Evolutionary conservation across 345 rosid genomes (phyloP).

Genomic region (Litchi chinensis): DNA sequence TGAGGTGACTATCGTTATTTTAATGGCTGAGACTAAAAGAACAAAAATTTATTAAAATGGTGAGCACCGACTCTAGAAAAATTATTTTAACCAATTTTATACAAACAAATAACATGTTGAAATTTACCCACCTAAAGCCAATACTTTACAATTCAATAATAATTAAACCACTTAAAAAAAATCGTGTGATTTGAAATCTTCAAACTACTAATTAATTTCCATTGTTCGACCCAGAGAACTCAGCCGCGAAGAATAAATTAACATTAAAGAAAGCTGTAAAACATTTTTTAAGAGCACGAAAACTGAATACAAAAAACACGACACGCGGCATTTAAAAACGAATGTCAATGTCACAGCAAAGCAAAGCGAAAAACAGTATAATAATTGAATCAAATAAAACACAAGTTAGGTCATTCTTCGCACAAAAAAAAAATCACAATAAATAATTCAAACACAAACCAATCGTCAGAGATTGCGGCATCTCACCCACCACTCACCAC

Average conservation of each 20-base stretch:
- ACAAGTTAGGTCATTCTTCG: background rate
- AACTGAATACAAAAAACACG: background rate
- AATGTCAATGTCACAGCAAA: background rate
- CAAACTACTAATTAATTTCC: background rate
- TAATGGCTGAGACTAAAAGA: too few species aligned
- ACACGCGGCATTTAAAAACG: too few species aligned
- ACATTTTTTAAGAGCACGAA: background rate
- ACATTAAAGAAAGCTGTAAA: background rate
- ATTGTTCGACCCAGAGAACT: background rate
- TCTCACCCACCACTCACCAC: slow-evolving; percentile 8
- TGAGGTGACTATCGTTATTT: too few species aligned
- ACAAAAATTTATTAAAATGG: too few species aligned
- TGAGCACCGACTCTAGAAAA: too few species aligned
- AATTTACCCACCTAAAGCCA: background rate
- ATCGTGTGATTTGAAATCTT: background rate
- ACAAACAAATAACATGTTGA: background rate
- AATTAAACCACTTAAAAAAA: background rate
- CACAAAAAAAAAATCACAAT: background rate
- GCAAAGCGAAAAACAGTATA: background rate
- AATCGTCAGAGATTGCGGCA: slow-evolving; percentile 31
- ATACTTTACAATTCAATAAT: background rate
- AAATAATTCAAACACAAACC: background rate
- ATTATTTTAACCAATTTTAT: too few species aligned
- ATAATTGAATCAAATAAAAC: background rate
- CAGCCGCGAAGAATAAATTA: background rate